Evolutionary conservation across 2,329 filamentous ascomycete genomes (phyloP).

Genomic region (Chrysoporthe cubensis): DNA sequence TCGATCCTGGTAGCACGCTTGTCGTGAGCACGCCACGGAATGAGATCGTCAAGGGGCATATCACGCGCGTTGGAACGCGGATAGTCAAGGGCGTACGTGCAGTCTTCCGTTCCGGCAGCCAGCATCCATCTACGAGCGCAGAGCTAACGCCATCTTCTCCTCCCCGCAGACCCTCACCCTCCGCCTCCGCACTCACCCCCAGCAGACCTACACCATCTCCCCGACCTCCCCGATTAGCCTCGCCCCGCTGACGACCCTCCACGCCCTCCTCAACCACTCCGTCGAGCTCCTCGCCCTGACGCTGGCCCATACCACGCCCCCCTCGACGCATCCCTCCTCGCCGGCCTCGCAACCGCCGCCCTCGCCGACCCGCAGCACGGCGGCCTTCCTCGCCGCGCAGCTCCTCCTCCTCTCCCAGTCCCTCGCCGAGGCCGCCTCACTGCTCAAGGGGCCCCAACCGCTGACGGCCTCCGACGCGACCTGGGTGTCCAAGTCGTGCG

Average conservation of each 20-base stretch:
- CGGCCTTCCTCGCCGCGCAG: slow-evolving; percentile 56
- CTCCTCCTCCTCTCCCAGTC: slow-evolving; percentile 60
- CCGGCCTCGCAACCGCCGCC: slow-evolving; percentile 58
- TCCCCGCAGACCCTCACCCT: slow-evolving; percentile 70
- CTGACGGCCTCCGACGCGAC: slow-evolving; percentile 43
- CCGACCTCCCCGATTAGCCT: slow-evolving; percentile 60
- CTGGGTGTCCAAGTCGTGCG: slow-evolving; percentile 51
- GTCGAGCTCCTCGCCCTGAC: slow-evolving; percentile 83
- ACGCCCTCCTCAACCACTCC: slow-evolving; percentile 79
- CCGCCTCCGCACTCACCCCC: slow-evolving; percentile 70
- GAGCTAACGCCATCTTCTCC: neutral
- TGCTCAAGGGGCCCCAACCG: slow-evolving; percentile 58
- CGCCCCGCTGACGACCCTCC: slow-evolving; percentile 70
- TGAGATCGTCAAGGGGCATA: slow-evolving; percentile 88
- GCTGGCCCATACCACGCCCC: slow-evolving; percentile 55
- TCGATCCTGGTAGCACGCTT: slow-evolving; percentile 84
- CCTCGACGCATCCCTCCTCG: slow-evolving; percentile 42
- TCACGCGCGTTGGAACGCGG: slow-evolving; percentile 87
- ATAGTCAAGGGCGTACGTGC: slow-evolving; percentile 83
- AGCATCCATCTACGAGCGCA: neutral
- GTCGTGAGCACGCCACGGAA: slow-evolving; percentile 86
- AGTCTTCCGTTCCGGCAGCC: neutral
- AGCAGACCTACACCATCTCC: slow-evolving; percentile 53
- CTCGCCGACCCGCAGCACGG: slow-evolving; percentile 46
- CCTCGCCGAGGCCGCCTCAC: slow-evolving; percentile 53